Percentiles rank a stretch among this genome's conserved stretches.
Evolutionary conservation across 805 yeast species (phyloP).

Genomic region (Brettanomyces anomalus): DNA sequence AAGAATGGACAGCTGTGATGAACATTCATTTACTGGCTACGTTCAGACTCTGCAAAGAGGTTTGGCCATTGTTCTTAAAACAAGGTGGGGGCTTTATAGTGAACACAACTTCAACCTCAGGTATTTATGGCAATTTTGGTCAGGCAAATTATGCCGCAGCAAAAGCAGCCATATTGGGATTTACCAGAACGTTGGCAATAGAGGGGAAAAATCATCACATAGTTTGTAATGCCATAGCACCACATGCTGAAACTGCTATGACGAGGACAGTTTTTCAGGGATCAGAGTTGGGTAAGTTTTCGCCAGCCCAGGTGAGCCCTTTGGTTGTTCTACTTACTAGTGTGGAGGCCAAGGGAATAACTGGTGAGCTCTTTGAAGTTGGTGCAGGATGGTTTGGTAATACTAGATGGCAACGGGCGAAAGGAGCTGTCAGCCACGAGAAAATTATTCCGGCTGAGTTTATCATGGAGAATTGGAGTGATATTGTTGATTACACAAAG

Average conservation of each 20-base stretch:
- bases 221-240: slow-evolving; percentile 78
- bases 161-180: slow-evolving; percentile 79
- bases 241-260: slow-evolving; percentile 98
- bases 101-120: slow-evolving; percentile 91
- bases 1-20: slow-evolving; percentile 74
- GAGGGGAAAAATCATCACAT: slow-evolving; percentile 82
- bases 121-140: slow-evolving; percentile 96
- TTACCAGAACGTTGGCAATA: slow-evolving; percentile 77
- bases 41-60: slow-evolving; percentile 72
- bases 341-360: slow-evolving; percentile 48
- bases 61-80: slow-evolving; percentile 82
- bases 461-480: slow-evolving; percentile 57
- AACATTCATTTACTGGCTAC: slow-evolving; percentile 81
- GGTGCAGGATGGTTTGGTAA: slow-evolving; percentile 97
- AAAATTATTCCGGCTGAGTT: slow-evolving; percentile 51
- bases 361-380: slow-evolving; percentile 81
- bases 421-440: slow-evolving; percentile 65
- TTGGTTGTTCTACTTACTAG: slow-evolving; percentile 72
- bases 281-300: slow-evolving; percentile 73
- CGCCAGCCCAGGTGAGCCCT: slow-evolving; percentile 88
- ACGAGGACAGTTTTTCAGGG: slow-evolving; percentile 78
- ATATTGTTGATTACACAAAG: slow-evolving; percentile 54
- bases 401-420: slow-evolving; percentile 91
- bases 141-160: slow-evolving; percentile 96
- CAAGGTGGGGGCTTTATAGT: slow-evolving; percentile 76